Evolutionary conservation across 495 filamentous ascomycete species (phyloP).

Genomic region (Tuber magnatum): DNA sequence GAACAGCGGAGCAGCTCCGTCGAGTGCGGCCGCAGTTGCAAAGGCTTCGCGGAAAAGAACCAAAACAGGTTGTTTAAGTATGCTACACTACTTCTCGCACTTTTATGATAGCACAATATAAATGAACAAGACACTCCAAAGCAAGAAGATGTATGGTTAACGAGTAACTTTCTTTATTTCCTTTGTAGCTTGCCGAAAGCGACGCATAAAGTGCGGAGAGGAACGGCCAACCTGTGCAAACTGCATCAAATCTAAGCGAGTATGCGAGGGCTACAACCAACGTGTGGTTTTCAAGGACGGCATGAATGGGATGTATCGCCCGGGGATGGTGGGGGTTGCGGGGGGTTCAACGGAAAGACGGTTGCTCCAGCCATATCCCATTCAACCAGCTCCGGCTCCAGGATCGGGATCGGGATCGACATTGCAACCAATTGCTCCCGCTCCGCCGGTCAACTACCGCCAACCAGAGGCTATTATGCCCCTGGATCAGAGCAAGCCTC

Average conservation of each 20-base stretch:
- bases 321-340: slow-evolving; percentile 47
- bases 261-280: slow-evolving; percentile 92
- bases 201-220: slow-evolving; percentile 96
- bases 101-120: slow-evolving; percentile 11
- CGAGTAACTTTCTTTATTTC: neutral
- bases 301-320: slow-evolving; percentile 43
- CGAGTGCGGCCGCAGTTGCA: slow-evolving; percentile 25
- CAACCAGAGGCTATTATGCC: slow-evolving; percentile 39
- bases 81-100: slow-evolving; percentile 41
- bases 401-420: slow-evolving; percentile 34
- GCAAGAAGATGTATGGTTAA: slow-evolving; percentile 20
- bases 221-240: slow-evolving; percentile 85
- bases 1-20: slow-evolving; percentile 17
- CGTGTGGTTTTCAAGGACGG: slow-evolving; percentile 89
- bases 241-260: slow-evolving; percentile 88
- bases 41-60: slow-evolving; percentile 63
- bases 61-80: slow-evolving; percentile 94
- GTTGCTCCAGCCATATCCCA: slow-evolving; percentile 41
- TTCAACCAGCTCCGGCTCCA: slow-evolving; percentile 38
- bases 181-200: slow-evolving; percentile 71
- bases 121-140: neutral
- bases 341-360: slow-evolving; percentile 43
- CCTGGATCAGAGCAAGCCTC: slow-evolving; percentile 33
- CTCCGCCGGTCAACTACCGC: slow-evolving; percentile 41
- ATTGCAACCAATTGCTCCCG: slow-evolving; percentile 45